Evolutionary conservation across 1,139 yeast genomes (phyloP), one percentile per base, ranked within the genome.

Genomic region (Entelexis paramagnoliae): DNA sequence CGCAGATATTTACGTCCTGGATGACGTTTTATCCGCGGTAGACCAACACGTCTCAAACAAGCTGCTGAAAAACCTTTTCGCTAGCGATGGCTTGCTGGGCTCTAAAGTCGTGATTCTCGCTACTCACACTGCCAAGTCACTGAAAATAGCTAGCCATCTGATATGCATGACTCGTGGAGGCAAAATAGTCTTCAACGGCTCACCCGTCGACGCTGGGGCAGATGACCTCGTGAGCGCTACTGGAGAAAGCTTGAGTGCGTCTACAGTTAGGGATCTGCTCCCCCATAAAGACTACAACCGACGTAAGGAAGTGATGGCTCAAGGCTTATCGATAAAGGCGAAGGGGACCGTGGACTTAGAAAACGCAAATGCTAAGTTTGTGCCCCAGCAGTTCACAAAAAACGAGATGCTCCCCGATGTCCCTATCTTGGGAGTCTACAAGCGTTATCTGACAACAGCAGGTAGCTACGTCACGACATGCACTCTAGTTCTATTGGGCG

Each of bases 21-120:
- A 87, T 67, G 96, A 84, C 62, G 73, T 83, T 7, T 72, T 87
- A 54, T 79, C 88, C 62, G 89, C 95, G 17, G 89, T 87, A 32
- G 93, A 87, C 69, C 81, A 88, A 46, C 87, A 85, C 67, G 94
- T 85, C 54, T 83, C 88, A n/a, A 76, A 74, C 58, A 83, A 78
- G 55, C 73, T 87, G 55, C 75, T 79, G 47, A 71, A 72, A 36
- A 66, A 74, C 46, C 83, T 82, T 26, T 66, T 83, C 48, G 80
- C 85, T 16, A 74, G 78, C 26, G 64, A 72, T 22, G 95, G 95
- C 44, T 66, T 86, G 48, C 70, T 87, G 56, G 72, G 75, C 42
- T 67, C 80, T n/a, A 85, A 83, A 65, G 81, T 94, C 50, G 76
- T 79, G 55, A 70, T 87, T 39, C 72, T 87, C 60, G 84, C 94